These are phyloP conservation scores for Leccinum disarticulatum DNA, from an alignment of 768 basidiomycete species.

Conservation along the genomic window DNA sequence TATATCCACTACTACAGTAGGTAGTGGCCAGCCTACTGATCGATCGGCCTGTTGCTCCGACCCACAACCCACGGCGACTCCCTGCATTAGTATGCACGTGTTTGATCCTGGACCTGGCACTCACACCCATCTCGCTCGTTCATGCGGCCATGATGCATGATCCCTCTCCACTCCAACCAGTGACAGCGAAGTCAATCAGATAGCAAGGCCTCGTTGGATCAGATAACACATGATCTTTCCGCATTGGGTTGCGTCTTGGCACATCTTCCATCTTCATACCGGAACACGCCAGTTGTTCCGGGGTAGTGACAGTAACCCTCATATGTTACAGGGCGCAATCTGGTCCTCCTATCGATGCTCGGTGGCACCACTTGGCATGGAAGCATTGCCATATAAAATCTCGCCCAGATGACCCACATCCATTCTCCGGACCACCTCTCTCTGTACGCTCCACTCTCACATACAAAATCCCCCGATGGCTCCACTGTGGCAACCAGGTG, in stretches of 20 bases:
- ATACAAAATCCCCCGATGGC: conserved; percentile 35
- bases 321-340: background rate
- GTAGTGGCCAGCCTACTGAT: no score
- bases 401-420: background rate
- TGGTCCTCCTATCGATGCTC: conserved; percentile 9
- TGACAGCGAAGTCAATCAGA: background rate
- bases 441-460: conserved; percentile 6
- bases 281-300: background rate
- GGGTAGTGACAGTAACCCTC: background rate
- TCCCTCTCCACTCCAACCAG: background rate
- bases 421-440: conserved; percentile 6
- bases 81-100: no score
- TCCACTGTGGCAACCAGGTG: conserved; percentile 61
- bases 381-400: conserved; percentile 24
- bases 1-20: background rate
- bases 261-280: background rate
- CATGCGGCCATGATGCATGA: background rate
- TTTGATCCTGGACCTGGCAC: background rate
- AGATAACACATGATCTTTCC: conserved; percentile 23
- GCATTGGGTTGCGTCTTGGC: conserved; percentile 9
- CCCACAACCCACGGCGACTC: no score
- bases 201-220: conserved; percentile 18
- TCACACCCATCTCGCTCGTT: background rate
- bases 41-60: no score
- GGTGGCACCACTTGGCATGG: conserved; percentile 2